Evolutionary conservation across 345 rosid genomes (phyloP).

Genomic region (Murraya koenigii): DNA sequence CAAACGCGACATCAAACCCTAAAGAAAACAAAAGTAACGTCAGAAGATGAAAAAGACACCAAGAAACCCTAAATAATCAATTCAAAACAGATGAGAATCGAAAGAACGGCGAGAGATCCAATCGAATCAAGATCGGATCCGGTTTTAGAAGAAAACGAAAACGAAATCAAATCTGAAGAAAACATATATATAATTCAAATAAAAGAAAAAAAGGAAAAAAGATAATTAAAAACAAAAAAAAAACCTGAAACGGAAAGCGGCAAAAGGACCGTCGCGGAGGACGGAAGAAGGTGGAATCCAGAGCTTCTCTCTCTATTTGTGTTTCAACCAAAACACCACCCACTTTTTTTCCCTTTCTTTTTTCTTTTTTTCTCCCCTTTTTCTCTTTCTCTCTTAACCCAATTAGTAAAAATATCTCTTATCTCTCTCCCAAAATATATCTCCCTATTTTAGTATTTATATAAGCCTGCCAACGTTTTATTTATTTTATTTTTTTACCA

Average conservation of each 20-base stretch:
- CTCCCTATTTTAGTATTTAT: too few species aligned
- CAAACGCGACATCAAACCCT: neutral
- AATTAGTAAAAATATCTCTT: neutral
- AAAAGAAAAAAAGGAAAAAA: neutral
- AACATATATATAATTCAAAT: neutral
- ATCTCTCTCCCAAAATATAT: neutral
- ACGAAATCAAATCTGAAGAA: neutral
- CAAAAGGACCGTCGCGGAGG: conserved; percentile 77
- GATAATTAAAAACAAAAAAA: neutral
- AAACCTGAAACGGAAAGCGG: conserved; percentile 72
- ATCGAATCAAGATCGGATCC: conserved; percentile 22
- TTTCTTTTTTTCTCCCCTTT: neutral
- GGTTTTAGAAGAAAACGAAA: neutral
- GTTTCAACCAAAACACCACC: neutral
- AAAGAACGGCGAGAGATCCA: neutral
- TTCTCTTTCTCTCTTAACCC: neutral
- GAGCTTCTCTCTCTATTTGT: conserved; percentile 40
- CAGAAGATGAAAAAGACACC: neutral
- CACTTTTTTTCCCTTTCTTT: neutral
- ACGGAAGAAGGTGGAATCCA: conserved; percentile 70
- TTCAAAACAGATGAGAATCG: neutral
- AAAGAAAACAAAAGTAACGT: neutral
- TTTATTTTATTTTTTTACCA: too few species aligned
- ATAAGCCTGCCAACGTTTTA: too few species aligned
- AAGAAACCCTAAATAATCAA: neutral